Evolutionary conservation across 148 eudicot genomes (phyloP).

Genomic region (Dianthus caryophyllus): DNA sequence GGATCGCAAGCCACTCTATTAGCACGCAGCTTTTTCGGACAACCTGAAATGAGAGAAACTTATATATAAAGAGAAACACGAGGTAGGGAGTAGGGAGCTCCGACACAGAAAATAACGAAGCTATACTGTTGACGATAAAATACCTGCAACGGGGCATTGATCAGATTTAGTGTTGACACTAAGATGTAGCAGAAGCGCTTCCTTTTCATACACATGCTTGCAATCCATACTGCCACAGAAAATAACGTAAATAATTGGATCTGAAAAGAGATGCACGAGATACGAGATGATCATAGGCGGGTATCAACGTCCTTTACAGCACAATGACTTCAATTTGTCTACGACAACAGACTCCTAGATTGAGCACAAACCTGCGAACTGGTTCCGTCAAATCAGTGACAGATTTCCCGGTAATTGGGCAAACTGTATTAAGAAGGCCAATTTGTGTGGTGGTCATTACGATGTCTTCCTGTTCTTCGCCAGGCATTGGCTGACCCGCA

Average conservation of each 20-base stretch:
- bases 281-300: no score
- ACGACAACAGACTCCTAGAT: not conserved
- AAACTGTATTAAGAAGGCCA: constrained; percentile 48
- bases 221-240: constrained; percentile 62
- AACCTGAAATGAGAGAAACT: constrained; percentile 40
- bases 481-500: constrained; percentile 89
- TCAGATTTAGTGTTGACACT: constrained; percentile 25
- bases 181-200: constrained; percentile 43
- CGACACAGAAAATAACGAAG: not conserved
- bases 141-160: constrained; percentile 79
- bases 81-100: not conserved
- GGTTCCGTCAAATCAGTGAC: constrained; percentile 64
- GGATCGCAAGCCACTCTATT: constrained; percentile 58
- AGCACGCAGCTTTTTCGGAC: constrained; percentile 52
- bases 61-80: not conserved
- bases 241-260: not conserved
- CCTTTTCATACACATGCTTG: constrained; percentile 81
- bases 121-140: not conserved
- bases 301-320: no score
- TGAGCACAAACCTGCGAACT: constrained; percentile 57
- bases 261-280: not conserved
- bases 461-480: constrained; percentile 90
- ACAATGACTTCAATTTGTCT: no score
- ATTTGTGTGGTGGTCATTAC: constrained; percentile 78
- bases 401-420: constrained; percentile 81